phyloP scores from a whole-genome alignment of 164 flowering plant species.

The Dillenia suffruticosa region DNA sequence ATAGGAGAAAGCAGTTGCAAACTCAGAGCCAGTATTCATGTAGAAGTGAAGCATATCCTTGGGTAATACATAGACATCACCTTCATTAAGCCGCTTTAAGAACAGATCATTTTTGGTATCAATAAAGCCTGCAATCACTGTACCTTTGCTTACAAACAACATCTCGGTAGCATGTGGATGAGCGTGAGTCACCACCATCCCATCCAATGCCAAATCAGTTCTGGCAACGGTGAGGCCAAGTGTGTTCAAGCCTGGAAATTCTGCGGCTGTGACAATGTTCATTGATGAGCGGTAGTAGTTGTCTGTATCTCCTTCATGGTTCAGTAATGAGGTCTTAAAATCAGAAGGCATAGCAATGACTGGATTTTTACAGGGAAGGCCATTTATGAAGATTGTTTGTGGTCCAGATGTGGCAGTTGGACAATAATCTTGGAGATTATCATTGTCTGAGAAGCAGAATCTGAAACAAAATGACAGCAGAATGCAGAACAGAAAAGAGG shows the following conservation, averaged over 20 bases:
- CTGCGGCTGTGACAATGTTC: slow-evolving; percentile 33
- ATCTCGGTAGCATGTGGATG: slow-evolving; percentile 62
- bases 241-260: slow-evolving; percentile 55
- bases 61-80: slow-evolving; percentile 53
- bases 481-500: slow-evolving; percentile 2
- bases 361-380: slow-evolving; percentile 47
- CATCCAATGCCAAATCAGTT: slow-evolving; percentile 42
- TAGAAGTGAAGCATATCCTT: slow-evolving; percentile 44
- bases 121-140: slow-evolving; percentile 42
- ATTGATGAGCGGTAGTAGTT: slow-evolving; percentile 23
- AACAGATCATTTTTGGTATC: slow-evolving; percentile 39
- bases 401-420: slow-evolving; percentile 23
- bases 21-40: slow-evolving; percentile 36
- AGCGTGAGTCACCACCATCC: slow-evolving; percentile 36
- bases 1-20: slow-evolving; percentile 35
- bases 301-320: slow-evolving; percentile 24
- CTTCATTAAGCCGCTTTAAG: slow-evolving; percentile 26
- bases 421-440: slow-evolving; percentile 39
- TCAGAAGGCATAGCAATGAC: slow-evolving; percentile 28
- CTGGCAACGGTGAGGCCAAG: slow-evolving; percentile 48
- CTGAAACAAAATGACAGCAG: slow-evolving; percentile 1
- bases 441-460: slow-evolving; percentile 25
- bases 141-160: slow-evolving; percentile 36
- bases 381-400: slow-evolving; percentile 40
- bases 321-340: slow-evolving; percentile 34